phyloP scores from a whole-genome alignment of 2,329 filamentous ascomycete species.

The Elsinoe perseae region DNA sequence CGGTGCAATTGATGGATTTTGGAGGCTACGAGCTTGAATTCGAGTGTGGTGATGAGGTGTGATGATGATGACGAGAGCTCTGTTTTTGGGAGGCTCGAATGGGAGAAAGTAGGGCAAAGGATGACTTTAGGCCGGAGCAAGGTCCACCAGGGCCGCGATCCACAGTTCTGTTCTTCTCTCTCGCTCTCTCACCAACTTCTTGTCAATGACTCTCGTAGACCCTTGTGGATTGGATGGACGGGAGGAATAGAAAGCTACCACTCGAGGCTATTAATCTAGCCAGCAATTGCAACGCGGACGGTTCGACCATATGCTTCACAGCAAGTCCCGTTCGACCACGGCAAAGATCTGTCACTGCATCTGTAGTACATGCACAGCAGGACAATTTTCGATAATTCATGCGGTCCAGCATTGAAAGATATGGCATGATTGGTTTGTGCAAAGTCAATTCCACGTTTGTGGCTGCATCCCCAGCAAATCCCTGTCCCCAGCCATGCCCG shows the following conservation, averaged over 20 bases:
- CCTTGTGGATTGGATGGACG: not conserved
- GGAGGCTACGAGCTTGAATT: not conserved
- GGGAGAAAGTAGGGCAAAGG: constrained; percentile 1
- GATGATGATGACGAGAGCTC: constrained; percentile 5
- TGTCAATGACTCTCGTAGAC: not conserved
- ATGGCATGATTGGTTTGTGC: not conserved
- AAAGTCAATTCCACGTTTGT: constrained; percentile 15
- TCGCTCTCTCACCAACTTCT: not conserved
- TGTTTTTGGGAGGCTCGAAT: not conserved
- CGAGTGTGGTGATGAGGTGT: constrained; percentile 1
- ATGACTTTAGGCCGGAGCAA: constrained; percentile 12
- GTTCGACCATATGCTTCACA: not conserved
- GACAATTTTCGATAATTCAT: not conserved
- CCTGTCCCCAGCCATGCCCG: not conserved
- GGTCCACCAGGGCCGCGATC: constrained; percentile 2
- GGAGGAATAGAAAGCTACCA: not conserved
- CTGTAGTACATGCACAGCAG: constrained; percentile 6
- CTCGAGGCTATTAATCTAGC: not conserved
- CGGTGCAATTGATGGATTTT: constrained; percentile 6
- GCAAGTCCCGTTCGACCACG: not conserved
- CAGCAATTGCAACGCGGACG: not conserved
- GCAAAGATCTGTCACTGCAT: not conserved
- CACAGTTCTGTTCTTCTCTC: not conserved
- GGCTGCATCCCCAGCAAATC: constrained; percentile 4
- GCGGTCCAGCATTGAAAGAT: not conserved